Conservation (phyloP, 2,329 filamentous ascomycete species). For the Coniochaeta ligniaria region DNA sequence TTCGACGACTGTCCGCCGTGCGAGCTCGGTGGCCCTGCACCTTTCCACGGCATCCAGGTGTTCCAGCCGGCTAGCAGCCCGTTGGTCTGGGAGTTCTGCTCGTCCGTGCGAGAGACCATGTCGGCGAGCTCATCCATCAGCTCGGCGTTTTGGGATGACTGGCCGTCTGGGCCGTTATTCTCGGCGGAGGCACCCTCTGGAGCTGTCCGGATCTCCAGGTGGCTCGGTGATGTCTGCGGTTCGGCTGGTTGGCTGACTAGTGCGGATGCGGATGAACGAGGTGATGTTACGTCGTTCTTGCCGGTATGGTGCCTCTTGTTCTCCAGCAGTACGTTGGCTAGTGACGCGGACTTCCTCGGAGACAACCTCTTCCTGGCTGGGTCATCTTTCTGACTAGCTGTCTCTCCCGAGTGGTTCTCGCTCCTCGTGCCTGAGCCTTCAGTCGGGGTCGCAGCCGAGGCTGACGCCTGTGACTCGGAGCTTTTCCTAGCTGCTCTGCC, state of each 20-base stretch:
- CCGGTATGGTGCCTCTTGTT: constrained; percentile 16
- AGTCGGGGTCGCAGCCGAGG: constrained; percentile 11
- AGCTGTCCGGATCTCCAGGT: constrained; percentile 37
- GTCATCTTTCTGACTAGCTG: background rate
- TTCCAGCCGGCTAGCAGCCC: constrained; percentile 30
- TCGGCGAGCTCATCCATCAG: background rate
- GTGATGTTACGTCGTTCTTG: constrained; percentile 11
- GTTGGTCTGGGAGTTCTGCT: constrained; percentile 13
- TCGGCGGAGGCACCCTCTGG: constrained; percentile 14
- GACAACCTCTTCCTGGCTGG: constrained; percentile 7
- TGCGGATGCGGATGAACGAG: constrained; percentile 27
- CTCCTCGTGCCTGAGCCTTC: background rate
- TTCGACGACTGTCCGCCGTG: constrained; percentile 14
- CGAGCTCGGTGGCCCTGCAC: background rate
- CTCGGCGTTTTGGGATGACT: constrained; percentile 13
- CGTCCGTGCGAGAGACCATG: constrained; percentile 12
- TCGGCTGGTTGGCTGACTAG: constrained; percentile 49
- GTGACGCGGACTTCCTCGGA: constrained; percentile 31
- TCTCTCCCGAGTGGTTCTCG: background rate
- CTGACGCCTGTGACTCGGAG: constrained; percentile 19
- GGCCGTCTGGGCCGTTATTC: constrained; percentile 11
- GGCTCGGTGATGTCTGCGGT: constrained; percentile 47
- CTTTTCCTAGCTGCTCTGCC: constrained; percentile 35
- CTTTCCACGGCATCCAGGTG: constrained; percentile 40
- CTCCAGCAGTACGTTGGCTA: constrained; percentile 39